phyloP scores from a whole-genome alignment of 1,284 basidiomycete species.

The Puccinia horiana region DNA sequence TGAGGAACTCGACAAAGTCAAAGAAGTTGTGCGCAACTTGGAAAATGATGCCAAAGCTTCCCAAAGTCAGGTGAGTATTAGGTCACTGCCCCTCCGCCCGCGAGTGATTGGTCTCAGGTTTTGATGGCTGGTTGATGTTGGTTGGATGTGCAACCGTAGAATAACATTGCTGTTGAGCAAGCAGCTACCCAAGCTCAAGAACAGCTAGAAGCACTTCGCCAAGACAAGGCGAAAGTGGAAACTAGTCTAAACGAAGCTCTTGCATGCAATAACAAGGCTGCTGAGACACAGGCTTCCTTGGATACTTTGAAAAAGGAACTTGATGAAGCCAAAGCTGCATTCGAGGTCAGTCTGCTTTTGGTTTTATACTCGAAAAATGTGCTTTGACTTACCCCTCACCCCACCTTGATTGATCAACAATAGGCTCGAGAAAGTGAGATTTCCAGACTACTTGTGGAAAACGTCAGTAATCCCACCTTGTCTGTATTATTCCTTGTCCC shows the following conservation, averaged over 20 bases:
- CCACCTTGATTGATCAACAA: background rate
- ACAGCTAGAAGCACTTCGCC: constrained; percentile 30
- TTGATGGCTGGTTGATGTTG: background rate
- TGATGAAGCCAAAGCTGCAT: constrained; percentile 15
- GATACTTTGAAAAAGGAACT: constrained; percentile 34
- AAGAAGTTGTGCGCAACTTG: constrained; percentile 22
- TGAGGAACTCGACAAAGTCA: constrained; percentile 32
- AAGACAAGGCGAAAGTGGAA: constrained; percentile 34
- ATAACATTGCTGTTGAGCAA: constrained; percentile 11
- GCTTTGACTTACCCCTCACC: background rate
- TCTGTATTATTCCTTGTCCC: background rate
- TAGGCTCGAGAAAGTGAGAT: constrained; percentile 17
- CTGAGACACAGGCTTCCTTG: constrained; percentile 31
- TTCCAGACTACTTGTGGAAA: constrained; percentile 5
- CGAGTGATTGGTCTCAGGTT: background rate
- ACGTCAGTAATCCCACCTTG: constrained; percentile 10
- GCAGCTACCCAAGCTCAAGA: constrained; percentile 32
- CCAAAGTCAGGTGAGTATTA: constrained; percentile 18
- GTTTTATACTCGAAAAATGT: background rate
- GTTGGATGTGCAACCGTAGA: background rate
- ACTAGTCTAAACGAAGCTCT: constrained; percentile 24
- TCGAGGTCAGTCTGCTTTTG: constrained; percentile 30
- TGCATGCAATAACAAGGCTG: constrained; percentile 1
- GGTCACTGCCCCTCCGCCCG: background rate
- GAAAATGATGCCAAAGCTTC: constrained; percentile 31